Conservation (phyloP, 2,329 filamentous ascomycete species). For the Aspergillus ochraceoroseus region DNA sequence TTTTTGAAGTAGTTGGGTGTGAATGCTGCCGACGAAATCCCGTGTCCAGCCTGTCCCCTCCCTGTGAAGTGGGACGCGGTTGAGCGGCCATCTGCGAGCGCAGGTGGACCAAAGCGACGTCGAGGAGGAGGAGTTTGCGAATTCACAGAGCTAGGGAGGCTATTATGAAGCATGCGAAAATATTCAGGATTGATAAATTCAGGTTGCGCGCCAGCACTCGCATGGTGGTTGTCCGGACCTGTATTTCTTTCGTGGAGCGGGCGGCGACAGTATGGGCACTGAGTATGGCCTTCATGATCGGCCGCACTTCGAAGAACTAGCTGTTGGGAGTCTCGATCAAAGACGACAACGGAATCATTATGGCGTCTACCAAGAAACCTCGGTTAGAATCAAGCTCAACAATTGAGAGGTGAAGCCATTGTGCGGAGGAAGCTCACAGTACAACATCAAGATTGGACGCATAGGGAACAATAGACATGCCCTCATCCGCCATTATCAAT, state of each 20-base stretch:
- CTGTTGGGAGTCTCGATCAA: slow-evolving; percentile 76
- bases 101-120: slow-evolving; percentile 46
- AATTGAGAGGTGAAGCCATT: background rate
- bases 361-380: slow-evolving; percentile 63
- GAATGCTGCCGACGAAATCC: slow-evolving; percentile 81
- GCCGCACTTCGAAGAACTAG: slow-evolving; percentile 70
- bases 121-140: slow-evolving; percentile 46
- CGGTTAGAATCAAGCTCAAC: slow-evolving; percentile 17
- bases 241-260: slow-evolving; percentile 55
- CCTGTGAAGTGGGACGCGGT: slow-evolving; percentile 49
- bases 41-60: slow-evolving; percentile 50
- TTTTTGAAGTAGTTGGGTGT: slow-evolving; percentile 87
- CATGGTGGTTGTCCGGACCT: slow-evolving; percentile 31
- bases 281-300: slow-evolving; percentile 40
- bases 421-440: slow-evolving; percentile 40
- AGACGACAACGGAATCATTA: slow-evolving; percentile 85
- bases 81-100: slow-evolving; percentile 44
- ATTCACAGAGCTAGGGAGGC: slow-evolving; percentile 48
- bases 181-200: slow-evolving; percentile 87
- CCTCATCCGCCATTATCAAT: slow-evolving; percentile 34
- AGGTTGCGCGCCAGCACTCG: slow-evolving; percentile 41
- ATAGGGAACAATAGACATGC: slow-evolving; percentile 44
- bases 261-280: slow-evolving; percentile 87
- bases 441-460: slow-evolving; percentile 43
- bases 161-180: slow-evolving; percentile 81